Evolutionary conservation across 2,329 filamentous ascomycete species (phyloP), one percentile per base, ranked within the genome.

Genomic region (Botryosphaeria dothidea): DNA sequence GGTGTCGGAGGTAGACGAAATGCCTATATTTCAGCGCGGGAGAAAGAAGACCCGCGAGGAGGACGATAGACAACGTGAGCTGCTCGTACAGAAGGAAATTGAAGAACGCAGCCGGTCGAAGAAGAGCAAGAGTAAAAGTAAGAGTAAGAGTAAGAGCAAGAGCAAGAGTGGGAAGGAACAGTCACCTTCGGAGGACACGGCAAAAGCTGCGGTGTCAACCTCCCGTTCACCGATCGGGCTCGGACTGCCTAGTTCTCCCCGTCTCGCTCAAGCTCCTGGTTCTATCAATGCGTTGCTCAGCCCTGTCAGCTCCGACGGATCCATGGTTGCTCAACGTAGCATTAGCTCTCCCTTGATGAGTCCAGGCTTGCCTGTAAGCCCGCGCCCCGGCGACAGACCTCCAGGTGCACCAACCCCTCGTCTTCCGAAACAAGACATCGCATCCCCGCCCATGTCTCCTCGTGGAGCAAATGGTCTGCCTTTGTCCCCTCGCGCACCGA

Each of bases 31-130:
- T 38, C 79, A 87, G 61, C 86, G 93, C 67, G 94, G 93, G 8
- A 86, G 93, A 66, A 85, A 92, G 70, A 92, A 90, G 76, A 97
- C 93, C 2, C 86, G 93, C 61, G 92, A 94, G 75, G 92, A 97
- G 67, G 93, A 97, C 71, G 92, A 97, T 69, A 84, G 85, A 63
- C 86, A 92, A 63, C 87, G 93, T 54, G 92, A 94, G 73, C 82
- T 87, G 15, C 76, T 88, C n/a, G 87, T 85, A 1, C 75, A 85
- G 52, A 84, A 88, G 72, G 88, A 93, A 71, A 86, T 89, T 13
- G 89, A 92, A 72, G 83, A 85, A 29, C 85, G 90, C 66, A 93
- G 90, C 75, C 79, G 86, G 31, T 92, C 91, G 75, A 92, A 91
- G 82, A 89, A 84, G 75, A 88, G 85, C 73, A 83, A 81, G 68